Conservation (phyloP, 1,139 yeast species). For the Saccharomyces uvarum region DNA sequence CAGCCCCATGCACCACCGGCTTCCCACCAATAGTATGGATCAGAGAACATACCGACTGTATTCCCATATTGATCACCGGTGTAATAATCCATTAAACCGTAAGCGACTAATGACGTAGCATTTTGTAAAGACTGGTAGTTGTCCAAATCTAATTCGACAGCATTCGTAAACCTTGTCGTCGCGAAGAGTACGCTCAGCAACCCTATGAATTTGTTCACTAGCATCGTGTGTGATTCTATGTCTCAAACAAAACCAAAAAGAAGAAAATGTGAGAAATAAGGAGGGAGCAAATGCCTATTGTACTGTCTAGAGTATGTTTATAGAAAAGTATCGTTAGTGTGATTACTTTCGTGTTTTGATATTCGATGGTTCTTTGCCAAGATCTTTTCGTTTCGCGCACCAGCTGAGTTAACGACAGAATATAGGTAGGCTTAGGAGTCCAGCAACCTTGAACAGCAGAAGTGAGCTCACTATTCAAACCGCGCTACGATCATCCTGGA, state of each 20-base stretch:
- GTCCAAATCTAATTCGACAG: conserved; percentile 35
- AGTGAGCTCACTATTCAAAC: not conserved
- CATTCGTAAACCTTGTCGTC: conserved; percentile 5
- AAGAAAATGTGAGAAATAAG: not conserved
- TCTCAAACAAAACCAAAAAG: not conserved
- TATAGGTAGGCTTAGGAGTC: not conserved
- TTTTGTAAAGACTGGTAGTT: conserved; percentile 35
- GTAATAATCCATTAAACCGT: conserved; percentile 80
- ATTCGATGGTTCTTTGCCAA: not conserved
- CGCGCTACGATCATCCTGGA: not conserved
- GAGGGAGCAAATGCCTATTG: not conserved
- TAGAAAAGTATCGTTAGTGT: not conserved
- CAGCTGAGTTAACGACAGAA: not conserved
- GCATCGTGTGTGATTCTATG: not conserved
- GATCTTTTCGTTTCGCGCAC: not conserved
- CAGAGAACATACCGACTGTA: conserved; percentile 72
- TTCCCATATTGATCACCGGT: conserved; percentile 66
- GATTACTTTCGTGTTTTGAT: not conserved
- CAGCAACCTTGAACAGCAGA: not conserved
- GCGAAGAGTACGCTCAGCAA: conserved; percentile 1
- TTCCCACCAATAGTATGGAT: conserved; percentile 97
- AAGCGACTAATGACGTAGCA: conserved; percentile 53
- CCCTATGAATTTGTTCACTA: not conserved
- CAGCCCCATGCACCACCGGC: conserved; percentile 97
- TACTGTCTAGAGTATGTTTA: not conserved